Evolutionary conservation across 2,329 filamentous ascomycete species (phyloP).

Genomic region (Claviceps fusiformis): DNA sequence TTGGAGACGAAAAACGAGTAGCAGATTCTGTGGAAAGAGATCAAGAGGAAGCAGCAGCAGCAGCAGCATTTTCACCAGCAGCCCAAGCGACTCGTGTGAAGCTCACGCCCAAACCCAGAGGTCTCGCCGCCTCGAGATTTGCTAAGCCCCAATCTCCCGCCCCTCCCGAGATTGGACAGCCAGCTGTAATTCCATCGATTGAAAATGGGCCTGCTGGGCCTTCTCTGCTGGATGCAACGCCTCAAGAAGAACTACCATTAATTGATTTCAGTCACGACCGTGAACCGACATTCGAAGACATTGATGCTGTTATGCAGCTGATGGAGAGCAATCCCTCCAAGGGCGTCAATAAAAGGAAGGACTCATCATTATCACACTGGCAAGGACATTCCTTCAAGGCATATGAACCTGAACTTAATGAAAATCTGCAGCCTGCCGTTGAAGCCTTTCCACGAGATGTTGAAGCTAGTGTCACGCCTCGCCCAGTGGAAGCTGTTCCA

Average conservation of each 20-base stretch:
- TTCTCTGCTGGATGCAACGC: not conserved
- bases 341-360: constrained; percentile 52
- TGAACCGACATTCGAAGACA: constrained; percentile 60
- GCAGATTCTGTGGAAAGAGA: not conserved
- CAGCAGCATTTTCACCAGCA: constrained; percentile 4
- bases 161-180: constrained; percentile 11
- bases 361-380: constrained; percentile 28
- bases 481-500: constrained; percentile 34
- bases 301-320: constrained; percentile 84
- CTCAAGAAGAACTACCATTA: not conserved
- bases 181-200: constrained; percentile 17
- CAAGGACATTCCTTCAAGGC: constrained; percentile 12
- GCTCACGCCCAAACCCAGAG: constrained; percentile 22
- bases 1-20: not conserved
- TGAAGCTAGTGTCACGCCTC: constrained; percentile 55
- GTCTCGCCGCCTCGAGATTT: constrained; percentile 31
- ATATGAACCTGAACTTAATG: constrained; percentile 32
- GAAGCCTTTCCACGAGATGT: constrained; percentile 51
- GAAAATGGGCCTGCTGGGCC: constrained; percentile 11
- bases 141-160: constrained; percentile 24
- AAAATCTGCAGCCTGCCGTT: constrained; percentile 34
- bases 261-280: constrained; percentile 10
- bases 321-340: constrained; percentile 60
- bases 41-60: not conserved
- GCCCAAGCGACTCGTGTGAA: constrained; percentile 16